Base-by-base conservation (phyloP, 2,329 filamentous ascomycete genomes). In the Botrytis porri region DNA sequence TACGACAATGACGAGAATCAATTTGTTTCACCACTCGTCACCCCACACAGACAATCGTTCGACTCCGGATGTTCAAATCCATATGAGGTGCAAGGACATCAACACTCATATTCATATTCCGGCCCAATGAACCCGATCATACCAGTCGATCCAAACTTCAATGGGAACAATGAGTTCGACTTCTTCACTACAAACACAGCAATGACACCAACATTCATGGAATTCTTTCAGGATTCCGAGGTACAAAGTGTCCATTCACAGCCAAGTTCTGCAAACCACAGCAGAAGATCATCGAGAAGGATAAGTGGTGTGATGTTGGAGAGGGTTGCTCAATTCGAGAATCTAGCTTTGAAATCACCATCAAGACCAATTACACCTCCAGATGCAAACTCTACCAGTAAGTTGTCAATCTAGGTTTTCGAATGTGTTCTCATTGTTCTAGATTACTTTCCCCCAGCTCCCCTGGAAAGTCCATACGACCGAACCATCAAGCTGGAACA, bases 381-480 rank as follows among this genome's bases (percentile, higher is more conserved):
- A 76, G 86, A 85, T 76, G 88, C 90, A 82, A 87, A 87, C 82
- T 85, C 83, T 79, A 83, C 84, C 78, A 85, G 91, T 92, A 84
- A 83, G 89, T 81, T 3, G 20, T 37, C 14, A 29, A 35, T 25
- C 25, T 3, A 20, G 18, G 5, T n/a, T 60, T 25, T n/a, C 22
- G 69, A 32, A 70, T 18, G n/a, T 60, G 35, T 65, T 62, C 77
- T 79, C 70, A 80, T 63, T 51, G 22, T 79, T 61, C 83, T 76
- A 90, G 90, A 84, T 76, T 90, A 89, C 77, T 88, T 88, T 76
- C 91, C 91, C 73, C 87, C 90, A 63, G 93, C 91, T 41, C 91
- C 92, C 70, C 87, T 87, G 78, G 88, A 89, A 70, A 92, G 89
- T 32, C 90, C 91, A 61, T 85, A 86, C 75, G 82, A 86, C 74